These are phyloP conservation scores for Aspergillus fructus DNA, from an alignment of 2,329 filamentous ascomycete genomes.

Conservation along the genomic window DNA sequence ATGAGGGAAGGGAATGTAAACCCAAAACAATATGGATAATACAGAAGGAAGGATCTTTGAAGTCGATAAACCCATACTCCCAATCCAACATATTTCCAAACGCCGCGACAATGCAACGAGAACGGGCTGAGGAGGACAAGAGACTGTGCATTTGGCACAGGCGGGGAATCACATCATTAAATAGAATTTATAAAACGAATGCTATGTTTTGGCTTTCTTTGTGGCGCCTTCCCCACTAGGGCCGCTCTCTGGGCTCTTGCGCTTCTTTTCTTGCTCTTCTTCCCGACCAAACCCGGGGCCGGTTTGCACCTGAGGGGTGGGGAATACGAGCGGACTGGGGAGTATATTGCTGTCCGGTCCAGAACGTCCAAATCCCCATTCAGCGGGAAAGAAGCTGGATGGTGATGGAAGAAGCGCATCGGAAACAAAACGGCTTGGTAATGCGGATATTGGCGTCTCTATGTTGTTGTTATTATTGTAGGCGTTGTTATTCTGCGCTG, in stretches of 20 bases:
- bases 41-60: conserved; percentile 1
- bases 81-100: conserved; percentile 15
- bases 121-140: conserved; percentile 5
- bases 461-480: conserved; percentile 43
- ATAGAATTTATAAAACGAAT: background rate
- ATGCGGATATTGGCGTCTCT: conserved; percentile 85
- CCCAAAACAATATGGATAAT: background rate
- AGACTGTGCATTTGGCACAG: conserved; percentile 7
- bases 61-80: conserved; percentile 12
- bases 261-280: conserved; percentile 45
- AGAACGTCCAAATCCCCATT: conserved; percentile 73
- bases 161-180: background rate
- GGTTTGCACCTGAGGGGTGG: conserved; percentile 63
- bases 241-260: conserved; percentile 44
- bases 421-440: conserved; percentile 87
- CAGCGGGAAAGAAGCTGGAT: conserved; percentile 85
- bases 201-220: conserved; percentile 42
- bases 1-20: conserved; percentile 11
- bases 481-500: conserved; percentile 38
- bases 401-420: conserved; percentile 87
- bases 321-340: conserved; percentile 88
- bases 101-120: conserved; percentile 21
- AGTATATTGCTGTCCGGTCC: conserved; percentile 76
- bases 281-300: conserved; percentile 43
- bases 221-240: conserved; percentile 30